A percentile compares a stretch with the other conserved stretches of the same genome.
These are phyloP conservation scores for Termitomyces sp. DNA, from an alignment of 768 basidiomycete genomes.

Conservation along the genomic window DNA sequence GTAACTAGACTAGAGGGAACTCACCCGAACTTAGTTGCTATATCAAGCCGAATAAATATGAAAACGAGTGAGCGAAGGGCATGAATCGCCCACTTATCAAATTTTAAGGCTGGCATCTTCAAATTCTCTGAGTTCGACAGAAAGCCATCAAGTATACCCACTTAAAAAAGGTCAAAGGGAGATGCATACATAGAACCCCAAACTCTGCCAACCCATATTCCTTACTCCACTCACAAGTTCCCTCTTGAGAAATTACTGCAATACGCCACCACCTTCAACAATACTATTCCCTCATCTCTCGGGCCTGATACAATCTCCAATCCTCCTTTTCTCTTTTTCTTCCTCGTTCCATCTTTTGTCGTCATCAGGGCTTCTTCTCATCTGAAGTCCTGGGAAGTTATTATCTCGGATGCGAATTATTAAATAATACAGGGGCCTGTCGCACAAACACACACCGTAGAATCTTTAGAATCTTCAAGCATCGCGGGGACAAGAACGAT, in stretches of 20 bases:
- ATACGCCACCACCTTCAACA: conserved; percentile 43
- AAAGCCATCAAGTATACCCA: background rate
- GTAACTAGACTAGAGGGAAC: background rate
- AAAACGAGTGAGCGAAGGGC: background rate
- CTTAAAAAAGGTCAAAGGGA: background rate
- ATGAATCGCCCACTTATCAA: background rate
- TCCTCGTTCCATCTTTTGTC: conserved; percentile 18
- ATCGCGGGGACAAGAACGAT: conserved; percentile 41
- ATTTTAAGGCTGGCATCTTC: background rate
- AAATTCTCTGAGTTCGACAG: background rate
- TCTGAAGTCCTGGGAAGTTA: background rate
- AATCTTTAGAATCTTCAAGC: conserved; percentile 12
- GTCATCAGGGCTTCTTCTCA: conserved; percentile 13
- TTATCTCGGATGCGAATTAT: no score
- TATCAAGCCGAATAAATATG: background rate
- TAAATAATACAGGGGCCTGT: conserved; percentile 1
- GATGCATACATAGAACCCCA: background rate
- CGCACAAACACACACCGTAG: conserved; percentile 6
- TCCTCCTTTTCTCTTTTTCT: conserved; percentile 20
- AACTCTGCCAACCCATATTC: background rate
- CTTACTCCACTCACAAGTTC: background rate
- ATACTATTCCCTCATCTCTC: conserved; percentile 23
- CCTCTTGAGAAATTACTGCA: conserved; percentile 50
- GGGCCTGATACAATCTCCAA: conserved; percentile 1
- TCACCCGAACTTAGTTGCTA: background rate